Evolutionary conservation across 495 filamentous ascomycete genomes (phyloP).

Genomic region (Aspergillus sclerotioniger): DNA sequence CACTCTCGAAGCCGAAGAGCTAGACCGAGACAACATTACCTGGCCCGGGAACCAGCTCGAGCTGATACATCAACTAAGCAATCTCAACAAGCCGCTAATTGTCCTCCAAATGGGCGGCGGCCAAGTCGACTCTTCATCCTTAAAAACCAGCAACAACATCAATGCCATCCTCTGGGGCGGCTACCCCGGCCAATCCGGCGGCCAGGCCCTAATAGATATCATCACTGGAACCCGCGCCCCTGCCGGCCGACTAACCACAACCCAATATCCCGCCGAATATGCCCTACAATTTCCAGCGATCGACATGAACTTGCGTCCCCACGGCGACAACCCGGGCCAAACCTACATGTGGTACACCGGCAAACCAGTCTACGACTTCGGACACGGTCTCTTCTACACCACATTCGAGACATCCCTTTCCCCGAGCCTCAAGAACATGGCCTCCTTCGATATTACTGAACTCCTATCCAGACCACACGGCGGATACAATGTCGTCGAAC

Average conservation of each 20-base stretch:
- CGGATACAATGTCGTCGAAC: constrained; percentile 30
- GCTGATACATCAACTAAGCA: constrained; percentile 50
- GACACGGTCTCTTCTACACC: constrained; percentile 55
- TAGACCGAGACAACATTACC: constrained; percentile 52
- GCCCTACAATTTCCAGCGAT: constrained; percentile 52
- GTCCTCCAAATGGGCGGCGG: constrained; percentile 61
- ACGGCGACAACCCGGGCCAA: constrained; percentile 42
- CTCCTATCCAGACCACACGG: constrained; percentile 24
- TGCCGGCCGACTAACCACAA: constrained; percentile 55
- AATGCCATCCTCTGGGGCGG: constrained; percentile 57
- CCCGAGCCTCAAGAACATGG: constrained; percentile 21
- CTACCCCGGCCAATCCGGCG: constrained; percentile 59
- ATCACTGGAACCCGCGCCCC: constrained; percentile 53
- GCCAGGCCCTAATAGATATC: constrained; percentile 53
- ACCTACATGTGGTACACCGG: constrained; percentile 64
- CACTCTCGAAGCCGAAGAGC: constrained; percentile 52
- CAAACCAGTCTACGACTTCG: constrained; percentile 53
- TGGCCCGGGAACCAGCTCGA: constrained; percentile 59
- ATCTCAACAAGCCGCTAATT: constrained; percentile 53
- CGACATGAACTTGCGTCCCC: constrained; percentile 56
- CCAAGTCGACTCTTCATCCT: constrained; percentile 53
- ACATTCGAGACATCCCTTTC: constrained; percentile 45
- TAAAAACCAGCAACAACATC: constrained; percentile 50
- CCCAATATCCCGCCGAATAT: constrained; percentile 58
- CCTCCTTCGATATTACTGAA: constrained; percentile 18